Conservation (phyloP, 2,329 filamentous ascomycete species). For the Hymenoscyphus linearis region DNA sequence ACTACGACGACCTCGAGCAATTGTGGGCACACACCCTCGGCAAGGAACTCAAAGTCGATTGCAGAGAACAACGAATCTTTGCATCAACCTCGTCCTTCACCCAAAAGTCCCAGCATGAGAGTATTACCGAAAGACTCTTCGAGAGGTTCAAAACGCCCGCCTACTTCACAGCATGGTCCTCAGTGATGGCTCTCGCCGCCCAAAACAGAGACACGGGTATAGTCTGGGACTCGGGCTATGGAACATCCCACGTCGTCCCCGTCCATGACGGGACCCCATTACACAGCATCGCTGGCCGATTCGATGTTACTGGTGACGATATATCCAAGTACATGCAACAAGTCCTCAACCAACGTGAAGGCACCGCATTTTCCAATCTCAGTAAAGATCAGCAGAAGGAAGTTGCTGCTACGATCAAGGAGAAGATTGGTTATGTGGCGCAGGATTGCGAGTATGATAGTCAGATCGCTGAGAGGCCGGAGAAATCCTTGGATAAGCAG, state of each 20-base stretch:
- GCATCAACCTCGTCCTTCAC: conserved; percentile 99
- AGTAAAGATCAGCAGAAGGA: conserved; percentile 99
- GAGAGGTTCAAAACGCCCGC: conserved; percentile 99
- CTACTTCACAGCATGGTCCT: conserved; percentile 99
- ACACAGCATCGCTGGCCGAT: conserved; percentile 98
- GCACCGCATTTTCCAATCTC: conserved; percentile 68
- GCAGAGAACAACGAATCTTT: conserved; percentile 98
- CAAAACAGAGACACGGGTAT: conserved; percentile 99
- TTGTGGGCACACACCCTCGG: conserved; percentile 99
- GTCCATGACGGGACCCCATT: conserved; percentile 99
- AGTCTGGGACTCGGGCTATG: conserved; percentile 98
- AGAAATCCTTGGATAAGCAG: conserved; percentile 96
- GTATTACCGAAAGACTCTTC: conserved; percentile 99
- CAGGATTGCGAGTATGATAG: conserved; percentile 99
- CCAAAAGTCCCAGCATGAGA: conserved; percentile 99
- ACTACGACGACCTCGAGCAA: conserved; percentile 99
- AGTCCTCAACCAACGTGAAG: conserved; percentile 95
- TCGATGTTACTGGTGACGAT: conserved; percentile 99
- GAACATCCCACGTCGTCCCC: conserved; percentile 99
- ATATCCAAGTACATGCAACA: conserved; percentile 99
- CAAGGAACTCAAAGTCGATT: conserved; percentile 99
- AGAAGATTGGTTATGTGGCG: conserved; percentile 99
- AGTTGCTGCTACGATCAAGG: conserved; percentile 99
- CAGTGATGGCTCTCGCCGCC: conserved; percentile 97
- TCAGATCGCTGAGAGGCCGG: conserved; percentile 99